Evolutionary conservation across 257 asterid species (phyloP), one percentile per base, ranked within the genome.

Genomic region (Solanum medicagineum): DNA sequence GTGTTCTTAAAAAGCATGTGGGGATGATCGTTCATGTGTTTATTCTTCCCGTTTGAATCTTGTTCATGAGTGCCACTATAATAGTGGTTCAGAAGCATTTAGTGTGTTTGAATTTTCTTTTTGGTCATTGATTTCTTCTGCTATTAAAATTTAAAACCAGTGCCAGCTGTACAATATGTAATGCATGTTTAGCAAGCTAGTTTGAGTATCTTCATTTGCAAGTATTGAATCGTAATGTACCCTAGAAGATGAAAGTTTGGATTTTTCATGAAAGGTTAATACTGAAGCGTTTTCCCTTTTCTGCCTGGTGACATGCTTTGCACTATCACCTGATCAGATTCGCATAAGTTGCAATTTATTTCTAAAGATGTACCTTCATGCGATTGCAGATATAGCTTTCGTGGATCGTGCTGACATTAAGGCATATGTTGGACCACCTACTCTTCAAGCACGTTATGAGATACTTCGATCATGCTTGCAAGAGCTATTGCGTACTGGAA

Each of bases 401-500:
- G 98, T 97, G 51, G 99, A 97, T 91, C 95, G 99, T 86, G 99
- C 98, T 89, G 99, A 97, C 89, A 95, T 97, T 83, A 97, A 95
- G 91, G 99, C 98, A 9, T 97, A 95, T 29, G 96, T 97, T 80
- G 99, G 99, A 29, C 99, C 99, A 82, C 99, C 99, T 87, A 93
- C 99, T 32, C 95, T 95, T 68, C 93, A 95, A 89, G 98, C 99
- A 81, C 95, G 99, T 69, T 94, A 94, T 86, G 99, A 97, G 90
- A 97, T 97, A 85, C 90, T 97, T 66, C 91, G 97, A 88, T 97
- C 99, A 70, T 93, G 98, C 89, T 79, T 95, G 89, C 93, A 86
- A 68, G 99, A 97, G 90, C 98, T 97, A 82, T 51, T 95, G 84
- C 91, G 98, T 84, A 87, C 97, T 84, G 95, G 95, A 91, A 93